Percentiles rank a stretch among this genome's conserved stretches.
Evolutionary conservation across 2,329 filamentous ascomycete genomes (phyloP).

Genomic region (Fusarium sp.): DNA sequence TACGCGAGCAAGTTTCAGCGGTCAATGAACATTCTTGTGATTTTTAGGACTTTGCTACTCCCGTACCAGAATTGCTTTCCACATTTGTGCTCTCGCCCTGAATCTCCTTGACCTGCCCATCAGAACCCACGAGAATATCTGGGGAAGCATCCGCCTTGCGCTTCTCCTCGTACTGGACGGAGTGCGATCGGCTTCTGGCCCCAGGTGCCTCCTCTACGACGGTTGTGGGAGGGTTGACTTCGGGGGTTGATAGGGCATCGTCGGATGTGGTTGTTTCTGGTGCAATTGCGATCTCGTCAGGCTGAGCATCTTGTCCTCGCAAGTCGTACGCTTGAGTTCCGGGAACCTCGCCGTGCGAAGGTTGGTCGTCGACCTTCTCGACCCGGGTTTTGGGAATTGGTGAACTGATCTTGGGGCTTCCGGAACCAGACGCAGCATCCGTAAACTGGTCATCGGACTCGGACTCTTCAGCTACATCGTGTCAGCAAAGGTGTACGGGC

Average conservation of each 20-base stretch:
- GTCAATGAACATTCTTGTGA: slow-evolving; percentile 43
- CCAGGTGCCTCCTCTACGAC: slow-evolving; percentile 66
- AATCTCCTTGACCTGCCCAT: slow-evolving; percentile 55
- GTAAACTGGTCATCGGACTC: slow-evolving; percentile 78
- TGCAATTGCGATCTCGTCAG: slow-evolving; percentile 69
- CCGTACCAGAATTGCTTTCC: slow-evolving; percentile 47
- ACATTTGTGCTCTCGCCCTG: slow-evolving; percentile 41
- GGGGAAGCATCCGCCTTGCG: slow-evolving; percentile 65
- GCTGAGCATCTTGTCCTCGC: slow-evolving; percentile 67
- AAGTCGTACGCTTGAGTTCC: slow-evolving; percentile 69
- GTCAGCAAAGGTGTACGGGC: slow-evolving; percentile 42
- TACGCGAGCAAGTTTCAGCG: slow-evolving; percentile 41
- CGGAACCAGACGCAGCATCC: slow-evolving; percentile 69
- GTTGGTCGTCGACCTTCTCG: slow-evolving; percentile 66
- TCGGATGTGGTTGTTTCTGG: slow-evolving; percentile 44
- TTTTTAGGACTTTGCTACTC: slow-evolving; percentile 39
- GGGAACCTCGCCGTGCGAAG: slow-evolving; percentile 69
- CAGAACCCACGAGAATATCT: slow-evolving; percentile 62
- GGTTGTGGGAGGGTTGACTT: slow-evolving; percentile 59
- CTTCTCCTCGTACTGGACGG: slow-evolving; percentile 59
- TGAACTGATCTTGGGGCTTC: slow-evolving; percentile 58
- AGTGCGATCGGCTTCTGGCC: slow-evolving; percentile 54
- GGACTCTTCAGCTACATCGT: slow-evolving; percentile 61
- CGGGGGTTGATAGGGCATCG: slow-evolving; percentile 37
- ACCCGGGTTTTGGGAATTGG: slow-evolving; percentile 70